Evolutionary conservation across 768 basidiomycete species (phyloP), one percentile per base, ranked within the genome.

Genomic region (Phaffia tasmanica): DNA sequence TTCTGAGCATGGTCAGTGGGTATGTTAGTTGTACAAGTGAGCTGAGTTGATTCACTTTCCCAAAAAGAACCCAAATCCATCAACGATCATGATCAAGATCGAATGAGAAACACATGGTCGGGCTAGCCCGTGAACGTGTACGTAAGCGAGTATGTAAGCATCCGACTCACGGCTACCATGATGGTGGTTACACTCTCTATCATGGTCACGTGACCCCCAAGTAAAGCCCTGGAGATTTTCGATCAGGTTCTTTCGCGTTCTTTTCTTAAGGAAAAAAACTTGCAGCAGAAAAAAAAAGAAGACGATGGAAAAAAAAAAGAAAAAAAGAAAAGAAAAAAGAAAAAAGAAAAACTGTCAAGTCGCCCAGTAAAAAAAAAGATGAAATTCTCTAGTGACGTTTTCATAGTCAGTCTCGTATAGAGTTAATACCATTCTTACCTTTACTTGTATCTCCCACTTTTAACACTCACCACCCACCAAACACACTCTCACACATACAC

Each of bases 261-360:
- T 82, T 86, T 30, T 80, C 81, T 46, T 74, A 80, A 29, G 83
- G 82, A 73, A 87, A 89, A 23, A 80, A 81, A 56, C 83, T 57
- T 11, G 50, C 29, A 6, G 48, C 57, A 18, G 27, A 19, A 57
- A n/a, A 7, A 57, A 57, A 32, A 57, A n/a, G 19, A 29, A 57
- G 56, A 27, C 7, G 27, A 57, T 23, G 16, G 27, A 29, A 57
- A 57, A 29, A 57, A 29, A 27, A 6, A 32, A 19, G 32, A 64
- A 55, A 46, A 47, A n/a, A 16, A n/a, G 29, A 64, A 57, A 57
- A 23, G 25, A 25, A 29, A 14, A 21, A 29, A 14, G 16, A 29
- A 57, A 57, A 14, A 57, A 57, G 16, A 57, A 3, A 57, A n/a
- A 29, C 9, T 25, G 27, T 6, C 4, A n/a, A 57, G 7, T 32